Base-by-base conservation (phyloP, 257 asterid species). In the Petrea volubilis region DNA sequence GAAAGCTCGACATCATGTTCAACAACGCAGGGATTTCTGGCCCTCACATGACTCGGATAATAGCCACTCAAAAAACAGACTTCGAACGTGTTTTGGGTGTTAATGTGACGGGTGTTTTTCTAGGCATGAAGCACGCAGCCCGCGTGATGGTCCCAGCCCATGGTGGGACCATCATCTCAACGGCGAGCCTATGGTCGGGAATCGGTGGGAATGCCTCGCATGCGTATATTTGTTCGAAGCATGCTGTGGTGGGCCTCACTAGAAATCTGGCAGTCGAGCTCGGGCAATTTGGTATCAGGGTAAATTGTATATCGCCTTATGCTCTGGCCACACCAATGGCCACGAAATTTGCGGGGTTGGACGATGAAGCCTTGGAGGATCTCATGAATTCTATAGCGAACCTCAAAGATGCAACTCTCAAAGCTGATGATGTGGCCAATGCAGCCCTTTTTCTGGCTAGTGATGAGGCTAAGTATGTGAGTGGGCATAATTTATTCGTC, bases 1-100 rank as follows among this genome's bases (percentile, higher is more conserved):
- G 93, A 1, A 83, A 81, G 44, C 81, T 89, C 0, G 93, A 89
- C 79, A 87, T 87, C 44, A 80, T 89, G 82, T 73, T 83, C 81
- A 83, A 81, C 79, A 89, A 80, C 21, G 93, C 96, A 0, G 93
- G 91, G 5, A 80, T 75, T 2, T 14, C 40, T 0, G 89, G 75
- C 0, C 11, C 25, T 0, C 73, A 20, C 69, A 70, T 64, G 46
- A 40, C 88, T 25, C 75, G 70, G 11, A 78, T 84, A 53, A 40
- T 57, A 2, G 85, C 82, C 34, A 52, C 18, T 49, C 60, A 57
- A 0, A 49, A 38, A 6, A 11, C 64, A 1, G 87, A 82, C 31
- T 88, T 88, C 18, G 84, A 86, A 12, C 82, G 86, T 3, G 90
- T 82, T 4, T 27, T 85, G 1, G 38, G 58, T 2, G 5, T 77